These are phyloP conservation scores for Suillus brevipes DNA, from an alignment of 768 basidiomycete species.

Conservation along the genomic window DNA sequence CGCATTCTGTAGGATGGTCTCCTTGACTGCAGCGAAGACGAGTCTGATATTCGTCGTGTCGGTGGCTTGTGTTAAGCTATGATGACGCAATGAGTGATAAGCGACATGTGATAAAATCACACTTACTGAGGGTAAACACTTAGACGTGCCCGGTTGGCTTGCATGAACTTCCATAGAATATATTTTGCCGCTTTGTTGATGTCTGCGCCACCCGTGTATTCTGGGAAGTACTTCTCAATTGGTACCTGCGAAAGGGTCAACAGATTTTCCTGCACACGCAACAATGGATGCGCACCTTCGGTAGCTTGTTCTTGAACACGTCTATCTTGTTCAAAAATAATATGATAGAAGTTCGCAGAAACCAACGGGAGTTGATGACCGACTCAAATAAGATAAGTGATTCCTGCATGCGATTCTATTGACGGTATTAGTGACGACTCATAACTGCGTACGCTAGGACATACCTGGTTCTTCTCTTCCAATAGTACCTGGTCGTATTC, in stretches of 20 bases:
- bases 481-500: slow-evolving; percentile 76
- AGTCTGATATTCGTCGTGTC: slow-evolving; percentile 82
- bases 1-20: slow-evolving; percentile 91
- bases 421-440: neutral
- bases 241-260: slow-evolving; percentile 50
- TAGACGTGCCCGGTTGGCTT: slow-evolving; percentile 79
- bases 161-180: slow-evolving; percentile 93
- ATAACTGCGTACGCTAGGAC: slow-evolving; percentile 11
- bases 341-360: slow-evolving; percentile 64
- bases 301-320: slow-evolving; percentile 73
- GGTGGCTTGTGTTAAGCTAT: slow-evolving; percentile 82
- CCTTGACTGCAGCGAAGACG: slow-evolving; percentile 87
- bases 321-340: slow-evolving; percentile 74
- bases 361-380: slow-evolving; percentile 81
- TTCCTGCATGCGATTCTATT: slow-evolving; percentile 73
- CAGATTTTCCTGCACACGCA: neutral
- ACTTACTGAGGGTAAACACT: slow-evolving; percentile 91
- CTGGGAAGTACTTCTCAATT: slow-evolving; percentile 78
- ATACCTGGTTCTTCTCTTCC: slow-evolving; percentile 48
- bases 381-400: slow-evolving; percentile 74
- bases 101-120: neutral
- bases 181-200: slow-evolving; percentile 95
- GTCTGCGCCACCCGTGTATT: slow-evolving; percentile 85
- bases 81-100: neutral
- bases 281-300: slow-evolving; percentile 37